Conservation (phyloP, 2,329 filamentous ascomycete genomes). For the Fusarium albosuccineum region DNA sequence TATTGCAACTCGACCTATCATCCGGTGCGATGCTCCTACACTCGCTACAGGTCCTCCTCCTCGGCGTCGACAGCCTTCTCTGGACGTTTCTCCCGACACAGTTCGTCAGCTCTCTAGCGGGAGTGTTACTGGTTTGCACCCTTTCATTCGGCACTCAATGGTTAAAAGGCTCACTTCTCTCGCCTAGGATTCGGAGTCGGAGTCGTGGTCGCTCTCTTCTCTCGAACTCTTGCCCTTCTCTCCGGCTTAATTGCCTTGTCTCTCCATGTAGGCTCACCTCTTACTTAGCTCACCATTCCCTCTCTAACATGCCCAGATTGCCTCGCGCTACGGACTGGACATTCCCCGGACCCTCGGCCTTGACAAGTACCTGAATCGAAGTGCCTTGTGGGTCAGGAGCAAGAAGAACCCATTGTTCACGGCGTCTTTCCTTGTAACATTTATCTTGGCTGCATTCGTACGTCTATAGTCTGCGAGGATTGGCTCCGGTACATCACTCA, state of each 20-base stretch:
- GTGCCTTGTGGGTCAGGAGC: conserved; percentile 62
- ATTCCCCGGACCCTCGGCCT: conserved; percentile 54
- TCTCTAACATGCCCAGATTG: conserved; percentile 52
- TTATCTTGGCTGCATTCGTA: conserved; percentile 71
- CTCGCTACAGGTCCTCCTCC: conserved; percentile 31
- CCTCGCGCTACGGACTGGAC: conserved; percentile 59
- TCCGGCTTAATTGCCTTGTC: conserved; percentile 74
- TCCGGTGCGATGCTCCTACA: conserved; percentile 49
- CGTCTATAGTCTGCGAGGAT: conserved; percentile 58
- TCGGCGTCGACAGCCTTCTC: conserved; percentile 22
- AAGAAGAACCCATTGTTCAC: conserved; percentile 74
- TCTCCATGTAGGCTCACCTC: conserved; percentile 66
- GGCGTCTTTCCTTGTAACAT: conserved; percentile 78
- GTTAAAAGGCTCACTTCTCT: conserved; percentile 4
- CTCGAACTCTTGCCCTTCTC: conserved; percentile 75
- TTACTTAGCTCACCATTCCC: background rate
- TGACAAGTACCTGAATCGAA: conserved; percentile 53
- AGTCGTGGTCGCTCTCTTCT: conserved; percentile 77
- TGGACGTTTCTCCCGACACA: conserved; percentile 48
- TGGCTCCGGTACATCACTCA: conserved; percentile 35
- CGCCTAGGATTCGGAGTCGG: conserved; percentile 71
- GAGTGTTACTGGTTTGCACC: conserved; percentile 62
- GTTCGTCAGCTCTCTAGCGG: conserved; percentile 67
- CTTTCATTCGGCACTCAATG: background rate
- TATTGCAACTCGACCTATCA: conserved; percentile 41